Evolutionary conservation across 2,329 filamentous ascomycete species (phyloP).

Genomic region (Chalaropsis ovoidea): DNA sequence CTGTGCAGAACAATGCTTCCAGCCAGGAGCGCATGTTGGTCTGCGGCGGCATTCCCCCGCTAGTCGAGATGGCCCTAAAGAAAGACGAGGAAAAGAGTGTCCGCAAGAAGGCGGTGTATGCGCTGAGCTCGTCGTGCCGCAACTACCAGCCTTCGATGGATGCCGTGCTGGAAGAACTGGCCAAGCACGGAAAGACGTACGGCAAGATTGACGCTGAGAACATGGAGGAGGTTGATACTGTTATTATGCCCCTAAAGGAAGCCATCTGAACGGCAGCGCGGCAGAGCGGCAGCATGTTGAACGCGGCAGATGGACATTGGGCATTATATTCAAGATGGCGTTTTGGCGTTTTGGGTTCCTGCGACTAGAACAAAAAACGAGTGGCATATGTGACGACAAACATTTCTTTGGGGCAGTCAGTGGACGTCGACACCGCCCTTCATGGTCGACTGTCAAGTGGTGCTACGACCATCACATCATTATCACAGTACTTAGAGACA

Average conservation of each 20-base stretch:
- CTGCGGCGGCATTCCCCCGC: constrained; percentile 56
- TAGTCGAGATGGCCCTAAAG: constrained; percentile 55
- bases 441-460: constrained; percentile 99
- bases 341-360: constrained; percentile 22
- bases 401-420: no score
- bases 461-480: constrained; percentile 34
- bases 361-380: constrained; percentile 1
- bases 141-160: constrained; percentile 84
- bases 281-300: background rate
- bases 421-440: constrained; percentile 99
- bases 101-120: constrained; percentile 79
- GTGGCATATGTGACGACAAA: background rate
- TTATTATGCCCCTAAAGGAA: constrained; percentile 53
- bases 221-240: constrained; percentile 73
- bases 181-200: constrained; percentile 45
- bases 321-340: constrained; percentile 15
- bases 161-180: constrained; percentile 52
- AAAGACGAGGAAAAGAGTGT: constrained; percentile 53
- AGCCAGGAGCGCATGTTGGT: constrained; percentile 62
- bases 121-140: constrained; percentile 71
- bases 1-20: constrained; percentile 89
- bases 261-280: constrained; percentile 5
- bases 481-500: background rate
- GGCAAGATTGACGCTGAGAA: constrained; percentile 65
- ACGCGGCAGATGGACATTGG: background rate